Evolutionary conservation across 1,139 yeast genomes (phyloP).

Genomic region (Casaregolazyma lundiana): DNA sequence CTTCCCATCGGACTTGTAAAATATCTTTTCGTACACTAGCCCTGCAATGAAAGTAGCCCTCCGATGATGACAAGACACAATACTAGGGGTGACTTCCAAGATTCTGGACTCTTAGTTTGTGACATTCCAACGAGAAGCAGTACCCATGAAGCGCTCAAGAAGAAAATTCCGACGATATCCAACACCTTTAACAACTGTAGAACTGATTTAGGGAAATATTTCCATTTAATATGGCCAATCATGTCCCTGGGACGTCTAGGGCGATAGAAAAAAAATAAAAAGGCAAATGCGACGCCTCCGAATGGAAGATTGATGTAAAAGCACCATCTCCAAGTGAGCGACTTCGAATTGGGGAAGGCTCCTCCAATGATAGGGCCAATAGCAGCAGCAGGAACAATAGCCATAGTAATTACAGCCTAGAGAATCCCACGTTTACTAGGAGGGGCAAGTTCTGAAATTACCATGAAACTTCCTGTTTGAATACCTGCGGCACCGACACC

Average conservation of each 20-base stretch:
- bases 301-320: constrained; percentile 66
- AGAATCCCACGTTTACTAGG: constrained; percentile 50
- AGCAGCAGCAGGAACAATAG: constrained; percentile 54
- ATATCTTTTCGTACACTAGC: constrained; percentile 43
- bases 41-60: constrained; percentile 40
- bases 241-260: constrained; percentile 46
- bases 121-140: constrained; percentile 44
- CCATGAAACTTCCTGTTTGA: constrained; percentile 54
- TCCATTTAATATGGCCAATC: constrained; percentile 41
- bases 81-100: constrained; percentile 53
- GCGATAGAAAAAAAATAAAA: constrained; percentile 41
- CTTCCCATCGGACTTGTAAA: constrained; percentile 30
- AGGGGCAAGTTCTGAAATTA: constrained; percentile 58
- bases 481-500: constrained; percentile 77
- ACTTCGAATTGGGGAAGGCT: constrained; percentile 38
- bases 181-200: constrained; percentile 39
- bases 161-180: constrained; percentile 38
- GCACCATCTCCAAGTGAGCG: constrained; percentile 74
- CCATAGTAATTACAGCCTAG: constrained; percentile 45
- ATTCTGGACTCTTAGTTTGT: constrained; percentile 41
- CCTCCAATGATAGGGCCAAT: constrained; percentile 68
- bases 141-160: constrained; percentile 24
- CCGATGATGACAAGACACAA: constrained; percentile 52
- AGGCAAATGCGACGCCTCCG: constrained; percentile 50
- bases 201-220: constrained; percentile 28